Base-by-base conservation (phyloP, 768 basidiomycete genomes). In the Boletus rubescentipes region DNA sequence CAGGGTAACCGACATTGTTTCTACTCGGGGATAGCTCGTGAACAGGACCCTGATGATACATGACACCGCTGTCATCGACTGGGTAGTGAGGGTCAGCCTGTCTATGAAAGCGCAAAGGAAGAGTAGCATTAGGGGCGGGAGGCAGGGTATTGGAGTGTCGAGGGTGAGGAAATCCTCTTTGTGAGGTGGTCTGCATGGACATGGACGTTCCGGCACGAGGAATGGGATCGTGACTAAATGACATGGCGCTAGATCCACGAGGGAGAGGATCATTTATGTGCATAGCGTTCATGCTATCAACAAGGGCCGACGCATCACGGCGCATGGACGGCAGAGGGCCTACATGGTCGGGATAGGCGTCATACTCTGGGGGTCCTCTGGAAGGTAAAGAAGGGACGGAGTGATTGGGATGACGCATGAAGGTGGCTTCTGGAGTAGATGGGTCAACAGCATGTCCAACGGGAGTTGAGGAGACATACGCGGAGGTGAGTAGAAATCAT, bases 201-300 rank as follows among this genome's bases (percentile, higher is more conserved):
- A 84, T 79, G 31, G 85, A 81, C 18, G 84, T 85, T 16, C 78
- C 78, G 5, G 79, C 75, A 29, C 84, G 78, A 51, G 77, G 75
- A 14, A 84, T 68, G 41, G 80, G 79, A 56, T 86, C 84, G 34
- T 63, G 43, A 34, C 57, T 45, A 54, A 53, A 64, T 35, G 65
- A 61, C 63, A 63, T 61, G 34, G 64, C 60, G 41, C 68, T 68
- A 20, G 70, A 55, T 42, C 68, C 67, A 18, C 65, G 67, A 29
- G 72, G 63, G 21, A 59, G 58, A 21, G 74, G 72, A 40, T 83
- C 82, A 48, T 68, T 69, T 53, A 89, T 69, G 46, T 71, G 77
- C 67, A 91, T 72, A 38, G 78, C 70, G 41, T 77, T 76, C 68
- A 89, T 83, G 39, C 75, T 67, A 60, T 81, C 78, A 37, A 79